These are phyloP conservation scores for Penicillium turbatum DNA, from an alignment of 495 filamentous ascomycete species.

Conservation along the genomic window DNA sequence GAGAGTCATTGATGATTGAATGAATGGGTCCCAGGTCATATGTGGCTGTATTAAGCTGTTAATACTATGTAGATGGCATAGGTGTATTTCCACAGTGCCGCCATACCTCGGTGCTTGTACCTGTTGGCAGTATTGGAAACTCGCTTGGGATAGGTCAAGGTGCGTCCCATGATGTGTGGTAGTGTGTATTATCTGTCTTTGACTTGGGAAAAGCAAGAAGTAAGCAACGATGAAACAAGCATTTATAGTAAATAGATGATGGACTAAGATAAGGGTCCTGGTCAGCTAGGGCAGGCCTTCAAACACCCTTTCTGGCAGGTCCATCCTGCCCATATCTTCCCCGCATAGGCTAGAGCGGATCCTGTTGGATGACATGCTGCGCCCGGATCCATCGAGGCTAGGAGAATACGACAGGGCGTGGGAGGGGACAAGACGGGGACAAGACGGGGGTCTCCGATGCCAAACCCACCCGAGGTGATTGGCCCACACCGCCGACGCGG, in stretches of 20 bases:
- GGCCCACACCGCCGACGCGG: conserved; percentile 29
- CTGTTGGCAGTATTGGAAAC: conserved; percentile 69
- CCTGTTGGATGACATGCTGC: not conserved
- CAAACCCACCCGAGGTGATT: conserved; percentile 26
- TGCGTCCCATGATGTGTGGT: conserved; percentile 39
- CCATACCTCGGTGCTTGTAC: conserved; percentile 59
- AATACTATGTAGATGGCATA: conserved; percentile 7
- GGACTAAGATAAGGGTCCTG: not conserved
- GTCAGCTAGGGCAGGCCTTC: conserved; percentile 1
- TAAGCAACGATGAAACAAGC: not conserved
- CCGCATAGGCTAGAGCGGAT: conserved; percentile 4
- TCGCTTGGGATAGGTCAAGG: conserved; percentile 64
- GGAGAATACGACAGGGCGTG: conserved; percentile 13
- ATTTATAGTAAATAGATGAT: conserved; percentile 1
- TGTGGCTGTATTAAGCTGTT: conserved; percentile 45
- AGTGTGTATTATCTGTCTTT: not conserved
- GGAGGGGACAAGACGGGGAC: conserved; percentile 2
- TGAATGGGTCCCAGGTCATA: conserved; percentile 79
- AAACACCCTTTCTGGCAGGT: conserved; percentile 16
- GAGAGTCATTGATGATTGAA: conserved; percentile 68
- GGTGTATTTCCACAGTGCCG: not conserved
- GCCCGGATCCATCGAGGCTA: conserved; percentile 5
- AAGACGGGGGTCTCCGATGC: not conserved
- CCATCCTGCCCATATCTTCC: conserved; percentile 14
- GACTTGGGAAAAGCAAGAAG: not conserved